phyloP scores from a whole-genome alignment of 2,329 filamentous ascomycete species.

The Parascedosporium putredinis region DNA sequence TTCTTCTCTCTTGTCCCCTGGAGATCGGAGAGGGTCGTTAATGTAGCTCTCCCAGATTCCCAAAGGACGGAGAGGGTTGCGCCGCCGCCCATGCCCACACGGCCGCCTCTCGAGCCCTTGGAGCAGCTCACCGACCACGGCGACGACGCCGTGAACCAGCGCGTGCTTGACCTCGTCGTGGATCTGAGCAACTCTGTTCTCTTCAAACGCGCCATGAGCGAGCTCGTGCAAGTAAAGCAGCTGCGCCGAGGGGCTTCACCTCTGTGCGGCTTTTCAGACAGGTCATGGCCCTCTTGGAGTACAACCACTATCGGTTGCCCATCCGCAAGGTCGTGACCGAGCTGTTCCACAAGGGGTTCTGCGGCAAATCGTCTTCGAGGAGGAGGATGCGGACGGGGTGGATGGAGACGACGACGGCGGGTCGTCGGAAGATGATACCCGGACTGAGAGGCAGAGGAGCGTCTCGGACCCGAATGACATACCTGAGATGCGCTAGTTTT shows the following conservation, averaged over 20 bases:
- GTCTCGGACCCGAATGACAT: slow-evolving; percentile 31
- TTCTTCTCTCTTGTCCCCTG: slow-evolving; percentile 63
- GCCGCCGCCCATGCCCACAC: slow-evolving; percentile 29
- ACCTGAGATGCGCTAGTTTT: not conserved
- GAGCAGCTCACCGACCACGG: slow-evolving; percentile 30
- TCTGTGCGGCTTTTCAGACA: slow-evolving; percentile 73
- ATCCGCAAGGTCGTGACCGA: slow-evolving; percentile 87
- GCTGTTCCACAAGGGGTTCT: slow-evolving; percentile 88
- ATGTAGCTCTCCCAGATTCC: slow-evolving; percentile 35
- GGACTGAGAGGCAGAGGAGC: slow-evolving; percentile 49
- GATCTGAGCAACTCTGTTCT: slow-evolving; percentile 91
- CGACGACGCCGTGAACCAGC: slow-evolving; percentile 58
- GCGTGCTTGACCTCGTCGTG: slow-evolving; percentile 73
- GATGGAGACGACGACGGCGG: slow-evolving; percentile 22
- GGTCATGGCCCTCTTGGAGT: slow-evolving; percentile 74
- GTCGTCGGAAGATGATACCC: slow-evolving; percentile 45
- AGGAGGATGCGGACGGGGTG: slow-evolving; percentile 49
- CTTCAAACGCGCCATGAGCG: slow-evolving; percentile 74
- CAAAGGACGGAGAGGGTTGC: slow-evolving; percentile 42
- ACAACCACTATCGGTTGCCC: slow-evolving; percentile 78
- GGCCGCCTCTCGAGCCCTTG: slow-evolving; percentile 32
- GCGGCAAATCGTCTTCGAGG: slow-evolving; percentile 69
- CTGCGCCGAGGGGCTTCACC: slow-evolving; percentile 67
- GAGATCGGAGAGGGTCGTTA: slow-evolving; percentile 30
- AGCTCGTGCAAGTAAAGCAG: slow-evolving; percentile 69